These are phyloP conservation scores for Aurinia saxatilis DNA, from an alignment of 345 rosid genomes.

Conservation along the genomic window DNA sequence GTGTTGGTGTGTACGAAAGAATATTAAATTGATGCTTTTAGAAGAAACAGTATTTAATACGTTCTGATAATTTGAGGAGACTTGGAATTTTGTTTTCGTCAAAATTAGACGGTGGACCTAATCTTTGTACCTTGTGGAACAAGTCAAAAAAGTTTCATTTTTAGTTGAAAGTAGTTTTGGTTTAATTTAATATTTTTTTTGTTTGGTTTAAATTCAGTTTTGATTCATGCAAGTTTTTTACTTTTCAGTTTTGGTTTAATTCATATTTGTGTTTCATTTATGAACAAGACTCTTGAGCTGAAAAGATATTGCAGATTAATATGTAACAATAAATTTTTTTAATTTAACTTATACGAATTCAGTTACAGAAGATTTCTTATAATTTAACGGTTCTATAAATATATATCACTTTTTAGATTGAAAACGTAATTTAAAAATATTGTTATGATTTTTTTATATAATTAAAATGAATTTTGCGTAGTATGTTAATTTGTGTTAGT, in stretches of 20 bases:
- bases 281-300: background rate
- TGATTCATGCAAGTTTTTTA: background rate
- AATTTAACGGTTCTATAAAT: too few species aligned
- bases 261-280: background rate
- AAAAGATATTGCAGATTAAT: too few species aligned
- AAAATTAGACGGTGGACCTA: conserved; percentile 26
- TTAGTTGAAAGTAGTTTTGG: background rate
- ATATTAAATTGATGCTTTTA: background rate
- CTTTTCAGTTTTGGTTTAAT: background rate
- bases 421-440: too few species aligned
- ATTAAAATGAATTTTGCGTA: too few species aligned
- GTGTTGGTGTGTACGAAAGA: background rate
- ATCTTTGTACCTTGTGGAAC: conserved; percentile 17
- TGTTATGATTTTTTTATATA: too few species aligned
- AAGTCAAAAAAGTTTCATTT: background rate
- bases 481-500: too few species aligned
- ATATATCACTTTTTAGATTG: too few species aligned
- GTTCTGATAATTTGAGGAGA: conserved; percentile 12
- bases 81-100: conserved; percentile 18
- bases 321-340: background rate
- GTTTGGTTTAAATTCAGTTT: background rate
- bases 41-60: background rate
- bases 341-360: too few species aligned
- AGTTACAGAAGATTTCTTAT: too few species aligned
- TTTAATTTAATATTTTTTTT: background rate